Evolutionary conservation across 208 protist genomes (phyloP), one percentile per base, ranked within the genome.

Genomic region (Acanthamoeba rhysodes): DNA sequence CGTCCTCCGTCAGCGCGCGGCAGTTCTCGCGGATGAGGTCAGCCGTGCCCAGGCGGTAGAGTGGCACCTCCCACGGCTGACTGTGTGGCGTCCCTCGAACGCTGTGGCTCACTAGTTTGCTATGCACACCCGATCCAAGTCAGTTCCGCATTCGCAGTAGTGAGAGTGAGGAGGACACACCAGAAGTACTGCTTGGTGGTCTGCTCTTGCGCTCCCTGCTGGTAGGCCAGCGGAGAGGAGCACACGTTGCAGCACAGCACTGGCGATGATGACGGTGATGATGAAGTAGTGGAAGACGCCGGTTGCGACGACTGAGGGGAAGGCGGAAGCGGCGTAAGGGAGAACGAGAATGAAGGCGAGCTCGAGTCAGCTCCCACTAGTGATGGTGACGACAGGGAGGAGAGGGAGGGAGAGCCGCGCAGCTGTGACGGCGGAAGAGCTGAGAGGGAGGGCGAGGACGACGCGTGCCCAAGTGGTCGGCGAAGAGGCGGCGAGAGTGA

Each of bases 241-340:
- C 80, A 88, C 14, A 10, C 50, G n/a, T 88, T 88, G 80, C 80
- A 88, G 50, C 80, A 88, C 4, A 88, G 80, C 27, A 88, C 53
- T 9, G 50, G 34, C 64, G 29, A 1, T 7, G 70, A 45, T 29
- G 72, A 7, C 18, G 72, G 29, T 55, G 72, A 12, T 88, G 29
- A 37, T 14, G 64, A 72, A 0, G 64, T 3, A 29, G 27, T 18
- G 32, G 18, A 50, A 64, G 50, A 34, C 12, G 4, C 53, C 55
- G 80, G n/a, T 88, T 53, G 48, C 55, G 80, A 88, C 32, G 80
- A 24, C 57, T 32, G 82, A 4, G 22, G 6, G n/a, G 22, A 20
- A 41, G 50, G 48, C 37, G 14, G 55, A 88, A 2, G 45, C 27
- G 80, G 27, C 18, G 29, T 7, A 10, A n/a, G 53, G 8, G 45